Percentiles rank a stretch among this genome's conserved stretches.
Conservation (phyloP, 805 yeast genomes). For the Torulaspora quercuum region DNA sequence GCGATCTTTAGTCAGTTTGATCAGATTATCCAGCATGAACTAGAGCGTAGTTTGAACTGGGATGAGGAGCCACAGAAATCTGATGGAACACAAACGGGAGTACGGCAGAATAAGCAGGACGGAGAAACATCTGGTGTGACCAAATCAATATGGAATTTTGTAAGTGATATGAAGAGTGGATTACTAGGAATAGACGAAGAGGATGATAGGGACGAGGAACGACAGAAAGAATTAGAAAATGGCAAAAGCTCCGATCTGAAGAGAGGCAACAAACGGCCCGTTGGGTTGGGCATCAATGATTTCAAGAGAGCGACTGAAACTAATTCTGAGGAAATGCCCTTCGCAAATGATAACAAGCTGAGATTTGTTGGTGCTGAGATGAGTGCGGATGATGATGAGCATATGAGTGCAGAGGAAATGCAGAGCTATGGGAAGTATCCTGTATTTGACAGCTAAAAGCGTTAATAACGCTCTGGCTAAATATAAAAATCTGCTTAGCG, state of each 20-base stretch:
- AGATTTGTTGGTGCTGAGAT: slow-evolving; percentile 13
- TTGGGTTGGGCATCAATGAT: slow-evolving; percentile 6
- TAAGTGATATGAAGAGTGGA: slow-evolving; percentile 46
- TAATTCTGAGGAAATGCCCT: slow-evolving; percentile 6
- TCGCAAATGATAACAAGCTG: slow-evolving; percentile 10
- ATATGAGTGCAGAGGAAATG: slow-evolving; percentile 7
- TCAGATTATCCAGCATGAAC: slow-evolving; percentile 59
- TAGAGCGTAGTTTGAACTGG: slow-evolving; percentile 50
- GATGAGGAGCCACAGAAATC: slow-evolving; percentile 26
- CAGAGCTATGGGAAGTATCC: slow-evolving; percentile 3
- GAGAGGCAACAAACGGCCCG: background rate
- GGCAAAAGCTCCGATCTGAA: background rate
- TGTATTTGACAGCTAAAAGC: background rate
- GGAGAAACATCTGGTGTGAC: slow-evolving; percentile 34
- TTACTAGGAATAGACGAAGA: slow-evolving; percentile 39
- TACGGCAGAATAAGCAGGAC: slow-evolving; percentile 14
- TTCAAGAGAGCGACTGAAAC: slow-evolving; percentile 7
- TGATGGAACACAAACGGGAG: slow-evolving; percentile 11
- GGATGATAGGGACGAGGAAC: slow-evolving; percentile 8
- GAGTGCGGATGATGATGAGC: slow-evolving; percentile 2
- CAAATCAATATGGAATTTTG: slow-evolving; percentile 48
- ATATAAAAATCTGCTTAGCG: too few species aligned
- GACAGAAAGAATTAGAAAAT: background rate
- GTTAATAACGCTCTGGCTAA: too few species aligned
- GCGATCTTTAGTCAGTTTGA: slow-evolving; percentile 65